Evolutionary conservation across 495 filamentous ascomycete species (phyloP).

Genomic region (Penicillium manginii): DNA sequence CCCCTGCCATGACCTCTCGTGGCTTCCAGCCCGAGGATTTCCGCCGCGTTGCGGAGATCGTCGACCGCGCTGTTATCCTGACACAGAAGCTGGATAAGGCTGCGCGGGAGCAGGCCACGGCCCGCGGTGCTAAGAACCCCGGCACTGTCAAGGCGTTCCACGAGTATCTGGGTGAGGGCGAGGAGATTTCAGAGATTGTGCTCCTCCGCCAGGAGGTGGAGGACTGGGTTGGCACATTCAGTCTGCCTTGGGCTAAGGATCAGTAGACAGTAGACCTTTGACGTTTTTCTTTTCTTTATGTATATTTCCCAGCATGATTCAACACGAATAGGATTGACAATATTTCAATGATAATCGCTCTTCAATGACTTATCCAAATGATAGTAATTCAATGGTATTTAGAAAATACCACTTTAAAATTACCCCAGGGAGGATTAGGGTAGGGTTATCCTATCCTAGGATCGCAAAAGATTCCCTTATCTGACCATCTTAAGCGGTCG

Average conservation of each 20-base stretch:
- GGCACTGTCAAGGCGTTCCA: slow-evolving; percentile 81
- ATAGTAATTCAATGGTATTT: too few relatives aligned
- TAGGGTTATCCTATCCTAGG: too few relatives aligned
- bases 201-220: slow-evolving; percentile 86
- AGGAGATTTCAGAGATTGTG: slow-evolving; percentile 83
- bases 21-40: slow-evolving; percentile 90
- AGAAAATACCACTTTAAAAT: too few relatives aligned
- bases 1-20: slow-evolving; percentile 95
- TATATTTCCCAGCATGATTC: slow-evolving; percentile 29
- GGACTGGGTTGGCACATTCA: slow-evolving; percentile 94
- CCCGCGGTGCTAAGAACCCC: slow-evolving; percentile 76
- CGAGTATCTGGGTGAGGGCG: slow-evolving; percentile 80
- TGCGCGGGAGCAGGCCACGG: slow-evolving; percentile 73
- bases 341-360: not conserved
- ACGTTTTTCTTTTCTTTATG: slow-evolving; percentile 20
- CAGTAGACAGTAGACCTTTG: slow-evolving; percentile 31
- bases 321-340: slow-evolving; percentile 29
- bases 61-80: slow-evolving; percentile 88
- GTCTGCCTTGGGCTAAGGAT: slow-evolving; percentile 76
- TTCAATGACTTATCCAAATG: too few relatives aligned
- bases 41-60: slow-evolving; percentile 84
- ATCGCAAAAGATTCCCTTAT: too few relatives aligned
- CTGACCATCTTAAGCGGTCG: too few relatives aligned
- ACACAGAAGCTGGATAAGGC: slow-evolving; percentile 81
- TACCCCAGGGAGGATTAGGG: too few relatives aligned